Percentiles rank a stretch among this genome's conserved stretches.
Conservation (phyloP, 1,284 basidiomycete species). For the Ceraceosorus guamensis region DNA sequence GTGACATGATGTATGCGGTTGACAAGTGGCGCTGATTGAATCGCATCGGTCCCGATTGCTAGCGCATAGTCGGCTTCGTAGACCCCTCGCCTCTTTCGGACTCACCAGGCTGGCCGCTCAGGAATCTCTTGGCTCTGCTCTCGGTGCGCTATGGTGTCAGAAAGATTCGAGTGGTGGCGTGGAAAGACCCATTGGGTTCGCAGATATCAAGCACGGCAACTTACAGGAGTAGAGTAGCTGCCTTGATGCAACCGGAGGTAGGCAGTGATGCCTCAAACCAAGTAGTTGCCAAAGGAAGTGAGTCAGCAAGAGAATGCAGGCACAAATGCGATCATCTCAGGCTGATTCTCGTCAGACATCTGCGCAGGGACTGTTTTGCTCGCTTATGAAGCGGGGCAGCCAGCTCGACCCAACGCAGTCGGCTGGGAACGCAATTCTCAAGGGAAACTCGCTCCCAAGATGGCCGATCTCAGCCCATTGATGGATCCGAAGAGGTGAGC, state of each 20-base stretch:
- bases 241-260: too few relatives aligned
- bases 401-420: slow-evolving; percentile 58
- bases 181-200: slow-evolving; percentile 23
- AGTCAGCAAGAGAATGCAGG: too few relatives aligned
- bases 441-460: slow-evolving; percentile 75
- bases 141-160: slow-evolving; percentile 42
- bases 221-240: too few relatives aligned
- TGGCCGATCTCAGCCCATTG: slow-evolving; percentile 86
- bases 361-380: slow-evolving; percentile 6
- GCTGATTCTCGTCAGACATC: not conserved
- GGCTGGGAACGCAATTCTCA: slow-evolving; percentile 90
- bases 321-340: too few relatives aligned
- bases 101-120: slow-evolving; percentile 87
- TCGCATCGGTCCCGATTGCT: not conserved
- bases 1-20: slow-evolving; percentile 24
- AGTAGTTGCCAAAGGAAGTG: too few relatives aligned
- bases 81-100: slow-evolving; percentile 74
- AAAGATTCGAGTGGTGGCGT: slow-evolving; percentile 52
- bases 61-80: slow-evolving; percentile 55
- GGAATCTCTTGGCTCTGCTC: slow-evolving; percentile 74
- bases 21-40: not conserved
- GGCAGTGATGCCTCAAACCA: too few relatives aligned
- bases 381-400: slow-evolving; percentile 12
- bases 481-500: slow-evolving; percentile 66
- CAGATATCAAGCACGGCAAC: too few relatives aligned